These are phyloP conservation scores for Cladosporium sp. DNA, from an alignment of 2,329 filamentous ascomycete genomes.

Conservation along the genomic window DNA sequence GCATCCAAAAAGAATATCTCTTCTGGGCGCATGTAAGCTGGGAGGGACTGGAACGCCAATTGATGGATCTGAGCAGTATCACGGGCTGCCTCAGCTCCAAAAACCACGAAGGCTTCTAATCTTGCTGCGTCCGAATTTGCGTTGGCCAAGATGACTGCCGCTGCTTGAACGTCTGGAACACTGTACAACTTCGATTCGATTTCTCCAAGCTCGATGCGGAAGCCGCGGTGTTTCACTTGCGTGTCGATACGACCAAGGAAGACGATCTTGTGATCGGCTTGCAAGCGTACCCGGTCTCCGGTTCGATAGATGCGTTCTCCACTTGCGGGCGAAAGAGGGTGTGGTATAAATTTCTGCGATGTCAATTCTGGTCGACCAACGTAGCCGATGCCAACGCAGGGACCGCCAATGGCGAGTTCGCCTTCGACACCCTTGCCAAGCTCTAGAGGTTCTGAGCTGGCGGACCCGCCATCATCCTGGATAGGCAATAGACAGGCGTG, in stretches of 20 bases:
- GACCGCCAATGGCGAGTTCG: slow-evolving; percentile 50
- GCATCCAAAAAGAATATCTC: slow-evolving; percentile 26
- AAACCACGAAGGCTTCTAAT: slow-evolving; percentile 29
- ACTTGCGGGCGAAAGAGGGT: slow-evolving; percentile 50
- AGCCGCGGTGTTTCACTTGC: slow-evolving; percentile 92
- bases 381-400: slow-evolving; percentile 48
- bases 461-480: neutral
- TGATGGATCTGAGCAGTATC: slow-evolving; percentile 24
- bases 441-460: slow-evolving; percentile 45
- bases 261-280: slow-evolving; percentile 45
- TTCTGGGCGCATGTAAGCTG: slow-evolving; percentile 30
- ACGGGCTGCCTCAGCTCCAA: slow-evolving; percentile 20
- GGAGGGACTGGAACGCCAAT: slow-evolving; percentile 24
- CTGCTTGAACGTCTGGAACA: slow-evolving; percentile 67
- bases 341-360: slow-evolving; percentile 34
- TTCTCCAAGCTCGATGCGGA: slow-evolving; percentile 88
- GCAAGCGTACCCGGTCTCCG: slow-evolving; percentile 59
- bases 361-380: slow-evolving; percentile 37
- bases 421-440: slow-evolving; percentile 30
- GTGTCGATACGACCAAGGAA: slow-evolving; percentile 74
- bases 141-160: slow-evolving; percentile 29
- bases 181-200: slow-evolving; percentile 67
- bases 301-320: slow-evolving; percentile 56
- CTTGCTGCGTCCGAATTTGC: slow-evolving; percentile 24
- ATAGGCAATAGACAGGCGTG: slow-evolving; percentile 21